Evolutionary conservation across 2,329 filamentous ascomycete species (phyloP).

Genomic region (Beauveria brongniartii): DNA sequence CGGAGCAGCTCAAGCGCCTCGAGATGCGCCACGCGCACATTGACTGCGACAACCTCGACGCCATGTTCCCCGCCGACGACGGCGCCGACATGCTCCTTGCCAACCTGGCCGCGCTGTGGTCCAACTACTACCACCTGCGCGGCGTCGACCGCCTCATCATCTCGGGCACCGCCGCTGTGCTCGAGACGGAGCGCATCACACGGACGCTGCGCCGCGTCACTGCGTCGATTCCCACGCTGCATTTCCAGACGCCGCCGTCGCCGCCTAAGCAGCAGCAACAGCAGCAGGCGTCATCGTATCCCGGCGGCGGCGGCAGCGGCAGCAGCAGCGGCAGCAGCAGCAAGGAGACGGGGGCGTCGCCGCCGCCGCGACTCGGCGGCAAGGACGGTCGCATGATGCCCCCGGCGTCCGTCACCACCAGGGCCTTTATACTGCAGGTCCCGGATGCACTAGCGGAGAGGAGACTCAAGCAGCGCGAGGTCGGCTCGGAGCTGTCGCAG

Average conservation of each 20-base stretch:
- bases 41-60: conserved; percentile 13
- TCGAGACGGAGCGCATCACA: conserved; percentile 9
- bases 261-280: background rate
- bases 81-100: conserved; percentile 10
- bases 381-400: conserved; percentile 11
- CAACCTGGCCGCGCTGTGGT: conserved; percentile 11
- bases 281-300: background rate
- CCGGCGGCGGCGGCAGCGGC: background rate
- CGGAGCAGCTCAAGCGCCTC: conserved; percentile 11
- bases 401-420: conserved; percentile 3
- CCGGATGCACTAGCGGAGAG: conserved; percentile 8
- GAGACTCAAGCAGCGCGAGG: conserved; percentile 8
- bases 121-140: conserved; percentile 13
- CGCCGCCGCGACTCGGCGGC: conserved; percentile 1
- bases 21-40: conserved; percentile 13
- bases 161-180: conserved; percentile 9
- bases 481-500: conserved; percentile 11
- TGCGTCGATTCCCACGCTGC: conserved; percentile 5
- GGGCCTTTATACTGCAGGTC: conserved; percentile 11
- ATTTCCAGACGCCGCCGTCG: background rate
- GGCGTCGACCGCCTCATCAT: conserved; percentile 12
- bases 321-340: background rate
- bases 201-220: conserved; percentile 10
- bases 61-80: conserved; percentile 8
- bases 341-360: background rate